phyloP scores from a whole-genome alignment of 768 basidiomycete genomes.

The Auricularia heimuer region DNA sequence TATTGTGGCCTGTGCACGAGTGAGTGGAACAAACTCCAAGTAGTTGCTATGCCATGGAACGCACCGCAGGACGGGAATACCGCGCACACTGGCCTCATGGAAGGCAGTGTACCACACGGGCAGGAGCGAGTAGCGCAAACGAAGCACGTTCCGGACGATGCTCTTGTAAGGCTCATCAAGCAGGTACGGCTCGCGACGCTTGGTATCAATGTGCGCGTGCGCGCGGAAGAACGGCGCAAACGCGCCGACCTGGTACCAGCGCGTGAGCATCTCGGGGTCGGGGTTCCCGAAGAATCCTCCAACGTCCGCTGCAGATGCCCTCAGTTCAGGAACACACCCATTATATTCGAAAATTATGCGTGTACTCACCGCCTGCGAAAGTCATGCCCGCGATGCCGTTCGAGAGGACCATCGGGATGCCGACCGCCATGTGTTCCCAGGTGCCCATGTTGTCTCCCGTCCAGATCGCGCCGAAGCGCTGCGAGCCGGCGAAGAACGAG shows the following conservation, averaged over 20 bases:
- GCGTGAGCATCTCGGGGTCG: constrained; percentile 83
- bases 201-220: constrained; percentile 96
- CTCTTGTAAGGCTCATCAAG: constrained; percentile 83
- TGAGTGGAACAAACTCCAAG: neutral
- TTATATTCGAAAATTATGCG: too few relatives aligned
- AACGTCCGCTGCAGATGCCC: constrained; percentile 70
- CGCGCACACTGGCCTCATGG: constrained; percentile 73
- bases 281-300: constrained; percentile 99
- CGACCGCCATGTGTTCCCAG: constrained; percentile 95
- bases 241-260: constrained; percentile 95
- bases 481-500: constrained; percentile 90
- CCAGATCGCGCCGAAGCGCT: constrained; percentile 96
- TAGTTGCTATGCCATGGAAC: constrained; percentile 11
- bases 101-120: constrained; percentile 98
- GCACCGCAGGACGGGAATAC: constrained; percentile 75
- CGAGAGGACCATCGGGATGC: constrained; percentile 86
- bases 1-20: constrained; percentile 72
- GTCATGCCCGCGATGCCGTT: constrained; percentile 85
- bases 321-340: too few relatives aligned
- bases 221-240: constrained; percentile 98
- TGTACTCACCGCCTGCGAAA: constrained; percentile 74
- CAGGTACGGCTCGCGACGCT: constrained; percentile 92
- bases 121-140: constrained; percentile 75
- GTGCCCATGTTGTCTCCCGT: constrained; percentile 96
- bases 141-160: constrained; percentile 67